Evolutionary conservation across 1,284 basidiomycete genomes (phyloP), one percentile per base, ranked within the genome.

Genomic region (Veloboletus limbatus): DNA sequence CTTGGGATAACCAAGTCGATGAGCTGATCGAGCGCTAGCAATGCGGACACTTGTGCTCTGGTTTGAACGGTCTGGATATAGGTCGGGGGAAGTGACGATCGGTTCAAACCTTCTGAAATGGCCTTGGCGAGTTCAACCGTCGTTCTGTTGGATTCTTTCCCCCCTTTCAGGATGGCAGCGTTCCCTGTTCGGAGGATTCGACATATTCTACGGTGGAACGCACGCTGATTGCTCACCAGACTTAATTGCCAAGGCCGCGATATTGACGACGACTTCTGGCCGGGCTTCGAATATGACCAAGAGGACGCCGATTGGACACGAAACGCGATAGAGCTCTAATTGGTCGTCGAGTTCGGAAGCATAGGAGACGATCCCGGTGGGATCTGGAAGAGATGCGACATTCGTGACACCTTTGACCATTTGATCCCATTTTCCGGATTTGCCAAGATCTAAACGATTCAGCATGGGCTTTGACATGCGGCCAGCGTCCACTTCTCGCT

Each of bases 231-330:
- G 32, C 76, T 60, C 58, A 88, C 95, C 96, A 22, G 91, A 95
- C 70, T 98, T 99, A 69, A 99, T 92, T 2, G 97, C 96, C 55
- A 99, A 73, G 0, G 92, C 80, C 6, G 97, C 92, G 57, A 99
- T 98, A 66, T 99, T 99, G 34, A 99, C 89, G 24, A 99, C 92
- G 6, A 99, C 97, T 67, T 99, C 97, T 1, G 97, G 97, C 27
- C 97, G 78, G 3, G 96, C 92, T 69, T 99, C 97, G 56, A 99
- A 99, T 54, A 99, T 97, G 54, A 98, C 92, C 39, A 99, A 77
- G 21, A 99, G 74, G 1, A 97, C 95, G 16, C 97, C 97, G 53
- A 99, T 97, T 0, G 97, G 95, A 66, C 96, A 99, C 0, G 95
- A 92, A 1, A 99, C 87, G 30, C 93, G 82, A 69, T 97, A 95